Base-by-base conservation (phyloP, 345 rosid genomes). In the Combretum micranthum region DNA sequence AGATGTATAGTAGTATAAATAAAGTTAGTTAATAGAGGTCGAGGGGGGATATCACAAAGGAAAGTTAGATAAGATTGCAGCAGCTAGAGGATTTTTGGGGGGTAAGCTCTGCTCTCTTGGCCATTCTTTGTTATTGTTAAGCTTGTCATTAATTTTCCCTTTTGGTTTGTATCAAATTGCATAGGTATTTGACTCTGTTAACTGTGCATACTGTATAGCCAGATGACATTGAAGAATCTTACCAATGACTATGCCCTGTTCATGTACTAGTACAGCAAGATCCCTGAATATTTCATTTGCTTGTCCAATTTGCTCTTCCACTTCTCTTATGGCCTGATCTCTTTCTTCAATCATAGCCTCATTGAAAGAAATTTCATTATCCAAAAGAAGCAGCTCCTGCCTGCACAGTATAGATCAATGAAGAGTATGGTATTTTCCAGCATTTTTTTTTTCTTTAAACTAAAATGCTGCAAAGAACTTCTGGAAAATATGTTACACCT, bases 371-470 rank as follows among this genome's bases (percentile, higher is more conserved):
- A 64, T 50, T 42, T 64, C 68, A 21, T 25, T 57, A 21, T 64
- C 62, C 3, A 52, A 57, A 37, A 55, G 48, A 50, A 56, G 20
- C 19, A 57, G 56, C 23, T 56, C 81, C 65, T 81, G 83, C 69
- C 90, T 84, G 74, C 57, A 63, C 15, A n/a, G 26, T 47, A 42
- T 19, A 43, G 20, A n/a, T 25, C 26, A 26, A 43, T 22, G 20
- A 11, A 32, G 32, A 25, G 6, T 21, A 37, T 46, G 46, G 20
- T 18, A 52, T 50, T 50, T 19, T 20, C 22, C 13, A 50, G 25
- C 13, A 50, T 50, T 23, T 12, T 25, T 50, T 50, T 21, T 25
- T 19, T 20, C 18, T 50, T 11, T 5, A 19, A 50, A 18, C 23
- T 50, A 50, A 50, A 17, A 1, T 19, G 23, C 23, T 50, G 3